These are phyloP conservation scores for Colletotrichum echinochloae DNA, from an alignment of 2,329 filamentous ascomycete species.

Conservation along the genomic window DNA sequence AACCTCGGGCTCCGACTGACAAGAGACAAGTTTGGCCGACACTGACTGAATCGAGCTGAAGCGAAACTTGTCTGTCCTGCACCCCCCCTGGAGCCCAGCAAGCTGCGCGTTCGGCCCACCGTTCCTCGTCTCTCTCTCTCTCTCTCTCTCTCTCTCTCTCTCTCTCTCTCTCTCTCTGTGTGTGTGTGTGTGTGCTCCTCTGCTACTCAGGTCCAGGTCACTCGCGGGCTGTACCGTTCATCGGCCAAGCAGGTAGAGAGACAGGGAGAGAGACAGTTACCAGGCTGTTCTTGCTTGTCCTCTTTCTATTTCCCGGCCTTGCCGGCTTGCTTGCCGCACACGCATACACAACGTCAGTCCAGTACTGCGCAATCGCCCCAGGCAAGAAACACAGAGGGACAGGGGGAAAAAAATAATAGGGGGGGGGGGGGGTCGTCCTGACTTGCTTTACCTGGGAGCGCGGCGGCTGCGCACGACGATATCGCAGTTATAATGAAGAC, in stretches of 20 bases:
- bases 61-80: conserved; percentile 5
- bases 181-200: conserved; percentile 28
- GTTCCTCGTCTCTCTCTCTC: conserved; percentile 18
- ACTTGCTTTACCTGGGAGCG: conserved; percentile 13
- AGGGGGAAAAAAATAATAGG: conserved; percentile 10
- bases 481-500: conserved; percentile 58
- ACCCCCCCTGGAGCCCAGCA: conserved; percentile 9
- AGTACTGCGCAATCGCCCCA: not conserved
- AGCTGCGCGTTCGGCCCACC: conserved; percentile 23
- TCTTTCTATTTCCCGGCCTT: not conserved
- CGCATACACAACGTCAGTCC: conserved; percentile 4
- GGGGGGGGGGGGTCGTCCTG: not conserved
- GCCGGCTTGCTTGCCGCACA: conserved; percentile 11
- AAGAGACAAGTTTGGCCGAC: conserved; percentile 12
- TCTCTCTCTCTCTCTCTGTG: no score
- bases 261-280: not conserved
- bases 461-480: conserved; percentile 31
- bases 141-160: no score
- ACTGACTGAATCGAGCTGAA: conserved; percentile 17
- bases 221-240: conserved; percentile 24
- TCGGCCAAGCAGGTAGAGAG: conserved; percentile 2
- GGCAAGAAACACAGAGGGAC: not conserved
- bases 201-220: conserved; percentile 25
- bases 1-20: conserved; percentile 17
- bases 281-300: conserved; percentile 8